Evolutionary conservation across 2,329 filamentous ascomycete genomes (phyloP).

Genomic region (Microdochium paspali): DNA sequence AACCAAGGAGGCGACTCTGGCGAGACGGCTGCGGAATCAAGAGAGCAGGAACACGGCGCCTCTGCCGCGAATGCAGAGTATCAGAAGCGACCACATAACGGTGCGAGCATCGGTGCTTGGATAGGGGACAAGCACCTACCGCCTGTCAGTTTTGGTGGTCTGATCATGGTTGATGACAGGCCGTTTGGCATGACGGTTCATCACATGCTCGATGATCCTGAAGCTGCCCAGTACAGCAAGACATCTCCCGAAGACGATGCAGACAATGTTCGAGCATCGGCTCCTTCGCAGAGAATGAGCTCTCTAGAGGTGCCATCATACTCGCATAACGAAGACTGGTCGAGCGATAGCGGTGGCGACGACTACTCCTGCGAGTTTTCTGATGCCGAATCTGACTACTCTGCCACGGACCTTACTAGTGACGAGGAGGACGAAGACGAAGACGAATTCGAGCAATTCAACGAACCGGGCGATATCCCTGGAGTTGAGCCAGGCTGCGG

Average conservation of each 20-base stretch:
- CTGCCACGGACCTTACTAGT: slow-evolving; percentile 33
- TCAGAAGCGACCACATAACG: slow-evolving; percentile 70
- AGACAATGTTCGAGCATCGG: slow-evolving; percentile 13
- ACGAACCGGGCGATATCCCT: slow-evolving; percentile 65
- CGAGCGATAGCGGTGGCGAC: slow-evolving; percentile 34
- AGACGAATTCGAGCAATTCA: slow-evolving; percentile 45
- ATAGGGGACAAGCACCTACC: slow-evolving; percentile 77
- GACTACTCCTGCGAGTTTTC: slow-evolving; percentile 53
- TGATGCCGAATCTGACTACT: slow-evolving; percentile 40
- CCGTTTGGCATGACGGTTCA: slow-evolving; percentile 94
- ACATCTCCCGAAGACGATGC: slow-evolving; percentile 5
- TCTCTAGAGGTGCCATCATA: background rate
- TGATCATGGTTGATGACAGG: slow-evolving; percentile 75
- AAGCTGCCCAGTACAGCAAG: slow-evolving; percentile 11
- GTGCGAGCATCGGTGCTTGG: slow-evolving; percentile 89
- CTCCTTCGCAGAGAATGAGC: background rate
- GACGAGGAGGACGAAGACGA: slow-evolving; percentile 41
- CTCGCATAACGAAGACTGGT: slow-evolving; percentile 7
- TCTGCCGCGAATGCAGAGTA: slow-evolving; percentile 61
- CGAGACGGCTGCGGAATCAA: slow-evolving; percentile 26
- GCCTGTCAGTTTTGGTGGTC: slow-evolving; percentile 82
- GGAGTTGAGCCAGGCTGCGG: slow-evolving; percentile 68
- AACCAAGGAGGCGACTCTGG: slow-evolving; percentile 23
- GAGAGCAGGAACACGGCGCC: slow-evolving; percentile 3
- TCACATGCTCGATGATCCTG: slow-evolving; percentile 79